These are phyloP conservation scores for Nyctanthes arbortristis DNA, from an alignment of 257 asterid genomes.

Conservation along the genomic window DNA sequence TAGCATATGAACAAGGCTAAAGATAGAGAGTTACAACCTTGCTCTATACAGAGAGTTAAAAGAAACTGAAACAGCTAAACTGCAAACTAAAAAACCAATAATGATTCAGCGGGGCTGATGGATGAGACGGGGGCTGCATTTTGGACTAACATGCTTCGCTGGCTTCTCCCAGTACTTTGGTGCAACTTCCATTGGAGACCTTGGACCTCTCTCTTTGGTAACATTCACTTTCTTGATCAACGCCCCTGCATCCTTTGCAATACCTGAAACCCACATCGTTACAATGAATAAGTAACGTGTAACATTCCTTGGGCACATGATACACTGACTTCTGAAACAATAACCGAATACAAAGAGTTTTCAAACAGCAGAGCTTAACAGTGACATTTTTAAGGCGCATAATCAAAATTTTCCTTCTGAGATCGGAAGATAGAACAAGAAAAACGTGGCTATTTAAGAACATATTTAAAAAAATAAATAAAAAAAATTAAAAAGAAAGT, in stretches of 20 bases:
- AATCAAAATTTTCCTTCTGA: not conserved
- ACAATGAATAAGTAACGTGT: not conserved
- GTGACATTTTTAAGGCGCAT: not conserved
- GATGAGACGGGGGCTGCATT: conserved; percentile 74
- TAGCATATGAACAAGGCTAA: conserved; percentile 74
- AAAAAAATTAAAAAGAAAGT: too few species aligned
- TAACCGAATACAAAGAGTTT: not conserved
- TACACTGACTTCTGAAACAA: not conserved
- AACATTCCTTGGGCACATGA: not conserved
- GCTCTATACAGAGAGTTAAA: conserved; percentile 67
- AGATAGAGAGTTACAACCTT: conserved; percentile 55
- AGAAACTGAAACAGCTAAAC: conserved; percentile 27
- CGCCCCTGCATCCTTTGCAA: conserved; percentile 39
- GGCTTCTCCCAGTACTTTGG: conserved; percentile 65
- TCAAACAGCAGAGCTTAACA: not conserved
- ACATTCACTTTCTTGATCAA: conserved; percentile 41
- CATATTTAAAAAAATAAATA: not conserved
- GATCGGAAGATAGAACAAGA: too few species aligned
- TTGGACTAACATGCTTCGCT: conserved; percentile 57
- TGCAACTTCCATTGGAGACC: conserved; percentile 36
- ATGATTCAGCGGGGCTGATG: conserved; percentile 82
- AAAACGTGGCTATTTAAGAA: not conserved
- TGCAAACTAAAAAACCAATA: conserved; percentile 28
- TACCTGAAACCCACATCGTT: conserved; percentile 30
- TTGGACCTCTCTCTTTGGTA: conserved; percentile 42